Percentiles rank a stretch among this genome's conserved stretches.
phyloP scores from a whole-genome alignment of 2,329 filamentous ascomycete species.

The Xylariaceae sp. region DNA sequence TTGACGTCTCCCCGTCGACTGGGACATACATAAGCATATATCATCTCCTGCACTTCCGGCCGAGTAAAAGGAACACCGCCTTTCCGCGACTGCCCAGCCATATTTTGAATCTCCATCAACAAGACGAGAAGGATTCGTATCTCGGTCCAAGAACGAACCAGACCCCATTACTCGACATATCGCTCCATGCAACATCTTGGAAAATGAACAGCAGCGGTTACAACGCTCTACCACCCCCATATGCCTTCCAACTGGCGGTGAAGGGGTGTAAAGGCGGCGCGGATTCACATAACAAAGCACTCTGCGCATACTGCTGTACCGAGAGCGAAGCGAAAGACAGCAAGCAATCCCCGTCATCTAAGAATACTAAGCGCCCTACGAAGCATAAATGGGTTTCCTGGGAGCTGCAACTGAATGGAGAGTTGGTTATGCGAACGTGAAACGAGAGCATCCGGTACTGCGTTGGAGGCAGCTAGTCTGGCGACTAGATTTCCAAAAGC shows the following conservation, averaged over 20 bases:
- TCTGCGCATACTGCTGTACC: slow-evolving; percentile 8
- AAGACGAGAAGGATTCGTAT: not conserved
- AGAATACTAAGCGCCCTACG: slow-evolving; percentile 3
- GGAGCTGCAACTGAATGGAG: slow-evolving; percentile 16
- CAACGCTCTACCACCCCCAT: slow-evolving; percentile 15
- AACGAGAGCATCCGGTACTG: not conserved
- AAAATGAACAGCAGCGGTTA: slow-evolving; percentile 16
- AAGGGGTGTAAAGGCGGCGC: slow-evolving; percentile 2
- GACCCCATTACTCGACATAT: not conserved
- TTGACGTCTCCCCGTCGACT: not conserved
- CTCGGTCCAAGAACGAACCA: not conserved
- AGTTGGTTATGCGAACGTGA: slow-evolving; percentile 15
- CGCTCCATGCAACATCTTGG: not conserved
- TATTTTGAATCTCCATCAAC: not conserved
- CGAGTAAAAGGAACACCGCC: not conserved
- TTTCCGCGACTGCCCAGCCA: not conserved
- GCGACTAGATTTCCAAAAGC: not conserved
- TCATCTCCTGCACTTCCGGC: not conserved
- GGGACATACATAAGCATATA: not conserved
- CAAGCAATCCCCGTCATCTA: not conserved
- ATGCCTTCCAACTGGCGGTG: slow-evolving; percentile 16
- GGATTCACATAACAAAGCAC: slow-evolving; percentile 11
- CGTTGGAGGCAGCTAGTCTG: not conserved
- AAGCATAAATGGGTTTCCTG: slow-evolving; percentile 19
- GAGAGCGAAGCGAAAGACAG: slow-evolving; percentile 2